Conservation (phyloP, 257 asterid genomes). For the Solanum habrochaites region DNA sequence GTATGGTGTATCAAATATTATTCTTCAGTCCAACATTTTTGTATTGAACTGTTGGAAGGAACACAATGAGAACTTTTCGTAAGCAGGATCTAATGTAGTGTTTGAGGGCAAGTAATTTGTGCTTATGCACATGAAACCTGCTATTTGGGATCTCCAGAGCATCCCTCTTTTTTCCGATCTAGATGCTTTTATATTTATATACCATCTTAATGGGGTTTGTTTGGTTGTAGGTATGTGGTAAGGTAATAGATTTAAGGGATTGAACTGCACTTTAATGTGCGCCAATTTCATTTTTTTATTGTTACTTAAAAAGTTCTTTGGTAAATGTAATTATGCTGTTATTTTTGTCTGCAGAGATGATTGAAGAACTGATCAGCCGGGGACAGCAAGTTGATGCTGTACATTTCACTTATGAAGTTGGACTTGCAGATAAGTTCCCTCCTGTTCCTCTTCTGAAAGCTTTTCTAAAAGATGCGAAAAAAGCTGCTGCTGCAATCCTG, state of each 20-base stretch:
- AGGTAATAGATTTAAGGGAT: not conserved
- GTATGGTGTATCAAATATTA: not conserved
- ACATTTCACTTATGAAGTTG: conserved; percentile 92
- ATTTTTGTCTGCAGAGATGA: conserved; percentile 55
- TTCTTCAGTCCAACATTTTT: not conserved
- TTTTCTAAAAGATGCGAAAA: conserved; percentile 85
- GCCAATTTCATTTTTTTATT: not conserved
- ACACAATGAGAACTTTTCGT: not conserved
- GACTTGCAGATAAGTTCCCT: conserved; percentile 68
- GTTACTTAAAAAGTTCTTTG: not conserved
- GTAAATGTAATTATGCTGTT: conserved; percentile 25
- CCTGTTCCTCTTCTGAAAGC: conserved; percentile 96
- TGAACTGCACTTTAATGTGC: not conserved
- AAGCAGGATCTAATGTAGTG: not conserved
- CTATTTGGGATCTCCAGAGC: not conserved
- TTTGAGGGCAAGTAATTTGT: not conserved
- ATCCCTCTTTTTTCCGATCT: not conserved
- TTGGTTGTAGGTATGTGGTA: not conserved
- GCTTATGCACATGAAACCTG: not conserved
- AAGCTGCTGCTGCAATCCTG: conserved; percentile 56
- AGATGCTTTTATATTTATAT: not conserved
- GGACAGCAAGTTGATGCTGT: conserved; percentile 99
- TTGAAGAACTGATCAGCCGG: conserved; percentile 81
- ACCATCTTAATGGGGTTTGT: not conserved
- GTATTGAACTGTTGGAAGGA: not conserved